Evolutionary conservation across 352 stramenopile genomes (phyloP), one percentile per base, ranked within the genome.

Genomic region (Globisporangium abappressorium): DNA sequence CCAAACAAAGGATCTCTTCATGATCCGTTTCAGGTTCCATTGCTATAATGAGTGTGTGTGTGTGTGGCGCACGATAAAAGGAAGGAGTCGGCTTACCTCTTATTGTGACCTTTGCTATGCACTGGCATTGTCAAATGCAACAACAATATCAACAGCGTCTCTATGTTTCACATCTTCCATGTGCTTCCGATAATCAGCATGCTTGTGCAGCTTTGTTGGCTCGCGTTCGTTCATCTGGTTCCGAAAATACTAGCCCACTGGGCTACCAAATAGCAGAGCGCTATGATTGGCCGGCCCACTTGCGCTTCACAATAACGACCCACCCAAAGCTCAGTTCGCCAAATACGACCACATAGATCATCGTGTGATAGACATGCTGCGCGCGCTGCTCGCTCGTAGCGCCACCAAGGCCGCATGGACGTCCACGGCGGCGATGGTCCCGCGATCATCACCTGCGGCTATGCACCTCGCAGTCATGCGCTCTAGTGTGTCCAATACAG

Each of bases 281-380:
- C 43, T 51, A 18, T 51, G 43, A 51, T 51, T 51, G 33, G 56
- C 30, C n/a, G 9, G 33, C 11, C 56, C 38, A 46, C 38, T 43
- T 46, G 38, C 38, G 20, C 22, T 33, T 28, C 47, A 55, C 20
- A 61, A 69, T 73, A 74, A 63, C 77, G 76, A 79, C 71, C 55
- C 53, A 54, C 57, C 51, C n/a, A 81, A 68, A 78, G 55, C 55
- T 43, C 55, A 61, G 55, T 46, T 46, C 20, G 38, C 30, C 28
- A 70, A 30, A 56, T 65, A 83, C 74, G 66, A 70, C 5, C 58
- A 54, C 20, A 38, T 22, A 9, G n/a, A 14, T 14, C 38, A 51
- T 14, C 20, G 49, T 36, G 57, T 33, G 26, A 64, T 20, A 72
- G 61, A 60, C 61, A 72, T 72, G 67, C 46, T 68, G 33, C 67